phyloP scores from a whole-genome alignment of 2,329 filamentous ascomycete genomes.

The Xylaria sp. region DNA sequence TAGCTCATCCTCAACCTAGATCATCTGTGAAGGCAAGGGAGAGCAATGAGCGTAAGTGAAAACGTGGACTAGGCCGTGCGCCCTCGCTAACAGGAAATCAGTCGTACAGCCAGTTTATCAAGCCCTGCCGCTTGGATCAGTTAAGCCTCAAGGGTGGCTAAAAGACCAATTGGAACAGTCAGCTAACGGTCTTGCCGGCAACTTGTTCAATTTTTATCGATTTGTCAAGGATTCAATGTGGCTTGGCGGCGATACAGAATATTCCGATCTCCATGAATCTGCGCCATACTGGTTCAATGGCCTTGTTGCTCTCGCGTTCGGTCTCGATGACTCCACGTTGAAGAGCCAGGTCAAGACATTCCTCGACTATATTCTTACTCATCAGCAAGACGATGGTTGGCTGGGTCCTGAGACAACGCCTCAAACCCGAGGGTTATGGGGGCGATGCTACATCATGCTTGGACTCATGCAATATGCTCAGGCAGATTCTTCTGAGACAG shows the following conservation, averaged over 20 bases:
- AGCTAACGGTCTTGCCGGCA: slow-evolving; percentile 46
- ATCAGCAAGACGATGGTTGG: slow-evolving; percentile 66
- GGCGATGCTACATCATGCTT: slow-evolving; percentile 61
- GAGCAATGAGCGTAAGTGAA: slow-evolving; percentile 31
- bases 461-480: slow-evolving; percentile 63
- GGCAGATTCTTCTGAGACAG: slow-evolving; percentile 56
- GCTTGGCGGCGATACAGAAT: slow-evolving; percentile 63
- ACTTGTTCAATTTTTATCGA: slow-evolving; percentile 64
- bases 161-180: slow-evolving; percentile 44
- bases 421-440: slow-evolving; percentile 63
- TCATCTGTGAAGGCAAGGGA: slow-evolving; percentile 10
- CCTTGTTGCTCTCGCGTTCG: slow-evolving; percentile 66
- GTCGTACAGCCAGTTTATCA: slow-evolving; percentile 48
- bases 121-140: slow-evolving; percentile 45
- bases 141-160: slow-evolving; percentile 48
- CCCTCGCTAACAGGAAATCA: slow-evolving; percentile 32
- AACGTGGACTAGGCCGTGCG: not conserved
- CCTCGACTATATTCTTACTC: slow-evolving; percentile 59
- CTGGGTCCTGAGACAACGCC: slow-evolving; percentile 62
- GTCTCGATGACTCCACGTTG: slow-evolving; percentile 59
- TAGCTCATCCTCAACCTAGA: slow-evolving; percentile 27
- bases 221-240: slow-evolving; percentile 63
- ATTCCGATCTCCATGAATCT: slow-evolving; percentile 64
- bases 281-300: slow-evolving; percentile 70
- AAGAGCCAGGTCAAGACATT: slow-evolving; percentile 60